Evolutionary conservation across 192 early-diverging fungal species (phyloP), one percentile per base, ranked within the genome.

Genomic region (Backusella tarrabulga): DNA sequence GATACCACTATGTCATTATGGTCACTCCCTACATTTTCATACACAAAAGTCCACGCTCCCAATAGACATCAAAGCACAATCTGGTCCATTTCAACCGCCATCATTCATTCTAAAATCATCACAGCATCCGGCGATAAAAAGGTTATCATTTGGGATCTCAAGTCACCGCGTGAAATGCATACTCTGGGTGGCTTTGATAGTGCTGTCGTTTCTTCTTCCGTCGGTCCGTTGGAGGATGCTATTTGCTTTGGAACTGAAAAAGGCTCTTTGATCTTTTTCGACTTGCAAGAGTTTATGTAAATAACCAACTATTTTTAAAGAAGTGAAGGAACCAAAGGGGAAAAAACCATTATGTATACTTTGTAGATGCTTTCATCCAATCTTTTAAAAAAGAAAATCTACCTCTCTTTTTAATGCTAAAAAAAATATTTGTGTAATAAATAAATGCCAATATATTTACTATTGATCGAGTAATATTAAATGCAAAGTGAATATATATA

Each of bases 171-270:
- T 40, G 42, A 36, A 26, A 42, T 42, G 17, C 38, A 46, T 14
- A 40, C 63, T 2, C 34, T 75, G 15, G 74, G 36, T 9, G 74
- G 74, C n/a, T 75, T 75, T 67, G 74, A 75, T 46, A 75, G 74
- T 68, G 74, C 74, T 0, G 74, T 75, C 0, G 26, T 75, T 17
- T 68, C 74, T 32, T 75, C 36, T 34, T 41, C 74, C 4, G 38
- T 75, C 6, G 38, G 52, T 68, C 56, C 60, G 21, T 66, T 50
- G 21, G 74, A 75, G 42, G 74, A 75, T 36, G 17, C 34, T 1
- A 34, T 75, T 23, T 75, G 74, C 17, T 46, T 75, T 75, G 74
- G 74, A 21, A 75, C 63, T 15, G 74, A 75, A 35, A 67, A 40
- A 5, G 74, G 74, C 8, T 34, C 66, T n/a, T 68, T 75, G 41